Conservation (phyloP, 208 protist genomes). For the Leishmania martiniquensis region DNA sequence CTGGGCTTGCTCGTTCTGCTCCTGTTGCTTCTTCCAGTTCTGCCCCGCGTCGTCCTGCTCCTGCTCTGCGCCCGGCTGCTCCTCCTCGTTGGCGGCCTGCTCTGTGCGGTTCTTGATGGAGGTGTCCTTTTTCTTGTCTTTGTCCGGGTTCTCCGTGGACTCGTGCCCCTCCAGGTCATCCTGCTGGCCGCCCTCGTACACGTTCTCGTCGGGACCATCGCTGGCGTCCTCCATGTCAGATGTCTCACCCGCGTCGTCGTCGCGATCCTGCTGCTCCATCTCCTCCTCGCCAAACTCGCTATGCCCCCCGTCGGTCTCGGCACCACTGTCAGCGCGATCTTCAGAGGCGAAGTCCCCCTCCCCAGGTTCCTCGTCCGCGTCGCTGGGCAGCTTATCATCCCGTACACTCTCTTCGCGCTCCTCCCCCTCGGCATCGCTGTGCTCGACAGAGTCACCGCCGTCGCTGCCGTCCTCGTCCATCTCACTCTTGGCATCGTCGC, state of each 20-base stretch:
- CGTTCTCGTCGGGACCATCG: conserved; percentile 76
- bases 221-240: conserved; percentile 46
- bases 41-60: conserved; percentile 81
- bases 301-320: conserved; percentile 32
- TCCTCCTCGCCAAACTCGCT: conserved; percentile 47
- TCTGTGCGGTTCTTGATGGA: conserved; percentile 44
- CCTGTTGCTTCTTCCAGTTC: conserved; percentile 83
- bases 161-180: conserved; percentile 84
- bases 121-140: conserved; percentile 63
- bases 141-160: conserved; percentile 62
- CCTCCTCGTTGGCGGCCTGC: conserved; percentile 63
- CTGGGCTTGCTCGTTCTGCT: conserved; percentile 70
- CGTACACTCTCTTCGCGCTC: conserved; percentile 52
- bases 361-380: conserved; percentile 38
- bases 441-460: conserved; percentile 37
- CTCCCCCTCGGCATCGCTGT: conserved; percentile 70
- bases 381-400: conserved; percentile 44
- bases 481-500: conserved; percentile 56
- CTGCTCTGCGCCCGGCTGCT: conserved; percentile 77
- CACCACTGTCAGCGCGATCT: conserved; percentile 49
- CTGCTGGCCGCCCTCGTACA: conserved; percentile 82
- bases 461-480: conserved; percentile 39
- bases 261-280: conserved; percentile 30
- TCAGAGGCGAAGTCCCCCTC: conserved; percentile 45
- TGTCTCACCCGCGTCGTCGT: conserved; percentile 36